These are phyloP conservation scores for Penicillium cataractarum DNA, from an alignment of 495 filamentous ascomycete genomes.

Conservation along the genomic window DNA sequence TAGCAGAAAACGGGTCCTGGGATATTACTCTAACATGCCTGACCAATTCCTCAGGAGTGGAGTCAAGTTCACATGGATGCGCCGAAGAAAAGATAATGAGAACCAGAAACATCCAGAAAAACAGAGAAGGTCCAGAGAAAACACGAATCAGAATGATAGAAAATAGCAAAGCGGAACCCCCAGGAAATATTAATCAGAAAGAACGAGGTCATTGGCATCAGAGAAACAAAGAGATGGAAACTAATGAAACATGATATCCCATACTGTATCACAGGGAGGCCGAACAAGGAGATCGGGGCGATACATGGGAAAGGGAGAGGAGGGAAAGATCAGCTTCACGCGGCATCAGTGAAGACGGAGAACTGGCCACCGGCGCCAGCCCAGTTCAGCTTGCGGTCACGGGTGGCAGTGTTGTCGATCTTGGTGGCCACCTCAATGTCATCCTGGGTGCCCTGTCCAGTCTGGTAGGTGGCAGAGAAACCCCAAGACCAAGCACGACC, in stretches of 20 bases:
- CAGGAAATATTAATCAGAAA: neutral
- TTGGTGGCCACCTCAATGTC: slow-evolving; percentile 60
- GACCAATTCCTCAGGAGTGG: slow-evolving; percentile 4
- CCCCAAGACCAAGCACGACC: slow-evolving; percentile 67
- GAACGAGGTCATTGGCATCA: neutral
- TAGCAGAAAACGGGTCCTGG: slow-evolving; percentile 2
- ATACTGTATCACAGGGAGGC: neutral
- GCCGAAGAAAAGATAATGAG: slow-evolving; percentile 1
- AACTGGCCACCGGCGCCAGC: slow-evolving; percentile 67
- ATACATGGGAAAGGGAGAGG: neutral
- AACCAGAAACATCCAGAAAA: neutral
- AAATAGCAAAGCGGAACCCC: neutral
- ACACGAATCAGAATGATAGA: slow-evolving; percentile 10
- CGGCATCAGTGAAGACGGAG: slow-evolving; percentile 50
- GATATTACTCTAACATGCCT: slow-evolving; percentile 14
- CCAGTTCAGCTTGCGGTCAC: slow-evolving; percentile 57
- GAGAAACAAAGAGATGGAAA: neutral
- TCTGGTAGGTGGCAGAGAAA: slow-evolving; percentile 66
- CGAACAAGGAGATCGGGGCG: neutral
- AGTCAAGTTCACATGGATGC: slow-evolving; percentile 19
- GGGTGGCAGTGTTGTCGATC: slow-evolving; percentile 63
- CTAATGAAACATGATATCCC: neutral
- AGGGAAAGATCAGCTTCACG: slow-evolving; percentile 8
- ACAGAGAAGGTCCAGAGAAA: neutral
- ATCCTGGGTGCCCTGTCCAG: slow-evolving; percentile 59